These are phyloP conservation scores for Ogataea saltuana DNA, from an alignment of 805 yeast species.

Conservation along the genomic window DNA sequence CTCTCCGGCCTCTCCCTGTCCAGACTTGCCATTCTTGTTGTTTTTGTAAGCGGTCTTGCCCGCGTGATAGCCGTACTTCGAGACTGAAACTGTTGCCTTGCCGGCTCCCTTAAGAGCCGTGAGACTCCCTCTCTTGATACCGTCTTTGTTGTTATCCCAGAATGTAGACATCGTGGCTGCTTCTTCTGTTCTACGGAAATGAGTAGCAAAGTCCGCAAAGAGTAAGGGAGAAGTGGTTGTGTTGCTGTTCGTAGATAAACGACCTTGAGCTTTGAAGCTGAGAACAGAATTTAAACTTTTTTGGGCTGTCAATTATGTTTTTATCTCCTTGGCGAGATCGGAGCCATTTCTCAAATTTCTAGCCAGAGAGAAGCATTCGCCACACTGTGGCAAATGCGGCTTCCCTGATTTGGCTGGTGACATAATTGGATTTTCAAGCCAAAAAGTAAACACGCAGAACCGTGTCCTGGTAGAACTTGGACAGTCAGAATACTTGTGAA, in stretches of 20 bases:
- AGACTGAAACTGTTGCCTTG: constrained; percentile 47
- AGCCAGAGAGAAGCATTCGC: no score
- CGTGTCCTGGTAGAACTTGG: neutral
- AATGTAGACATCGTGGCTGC: constrained; percentile 31
- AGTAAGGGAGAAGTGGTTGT: no score
- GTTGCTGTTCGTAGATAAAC: no score
- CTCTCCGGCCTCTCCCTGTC: constrained; percentile 14
- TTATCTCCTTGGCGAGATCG: neutral
- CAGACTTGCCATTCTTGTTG: constrained; percentile 31
- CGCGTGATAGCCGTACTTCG: constrained; percentile 46
- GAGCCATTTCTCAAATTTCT: neutral
- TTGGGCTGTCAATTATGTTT: neutral
- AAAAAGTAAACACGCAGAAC: neutral
- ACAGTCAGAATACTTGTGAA: neutral
- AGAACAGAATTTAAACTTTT: neutral
- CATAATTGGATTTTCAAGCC: neutral
- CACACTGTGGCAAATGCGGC: neutral
- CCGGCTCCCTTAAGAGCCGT: constrained; percentile 54
- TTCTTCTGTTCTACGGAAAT: no score
- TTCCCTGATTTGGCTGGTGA: neutral
- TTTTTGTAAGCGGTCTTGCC: constrained; percentile 53
- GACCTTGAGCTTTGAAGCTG: neutral
- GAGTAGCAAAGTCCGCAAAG: no score
- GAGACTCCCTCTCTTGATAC: constrained; percentile 49
- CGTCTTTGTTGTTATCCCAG: constrained; percentile 54